These are phyloP conservation scores for Cynanchum wilfordii DNA, from an alignment of 257 asterid genomes.

Conservation along the genomic window DNA sequence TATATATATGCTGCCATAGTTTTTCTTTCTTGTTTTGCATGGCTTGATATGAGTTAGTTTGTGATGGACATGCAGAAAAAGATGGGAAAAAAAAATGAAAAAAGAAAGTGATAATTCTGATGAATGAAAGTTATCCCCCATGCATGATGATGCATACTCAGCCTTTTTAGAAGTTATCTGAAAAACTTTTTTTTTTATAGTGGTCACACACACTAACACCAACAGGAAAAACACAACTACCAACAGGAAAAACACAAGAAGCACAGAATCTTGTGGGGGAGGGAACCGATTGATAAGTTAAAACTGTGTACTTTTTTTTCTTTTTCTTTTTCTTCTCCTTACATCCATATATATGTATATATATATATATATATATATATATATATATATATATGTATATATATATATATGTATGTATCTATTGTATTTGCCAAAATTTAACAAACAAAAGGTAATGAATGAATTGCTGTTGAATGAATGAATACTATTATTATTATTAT, in stretches of 20 bases:
- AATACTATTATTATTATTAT: too few relatives aligned
- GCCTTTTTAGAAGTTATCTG: slow-evolving; percentile 9
- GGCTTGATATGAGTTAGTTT: slow-evolving; percentile 1
- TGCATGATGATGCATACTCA: neutral
- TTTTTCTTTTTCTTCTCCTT: neutral
- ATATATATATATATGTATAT: too few relatives aligned
- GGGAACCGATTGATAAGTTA: neutral
- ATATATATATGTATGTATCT: too few relatives aligned
- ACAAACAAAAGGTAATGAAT: slow-evolving; percentile 30
- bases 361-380: too few relatives aligned
- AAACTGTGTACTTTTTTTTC: slow-evolving; percentile 6
- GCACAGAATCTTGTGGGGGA: slow-evolving; percentile 19
- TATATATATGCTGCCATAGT: neutral
- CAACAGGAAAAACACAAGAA: slow-evolving; percentile 3
- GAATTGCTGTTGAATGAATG: slow-evolving; percentile 23
- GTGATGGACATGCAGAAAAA: slow-evolving; percentile 18
- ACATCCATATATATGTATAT: too few relatives aligned
- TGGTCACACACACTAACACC: slow-evolving; percentile 17
- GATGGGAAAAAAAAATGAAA: too few relatives aligned
- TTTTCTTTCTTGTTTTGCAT: slow-evolving; percentile 4
- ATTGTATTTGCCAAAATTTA: neutral
- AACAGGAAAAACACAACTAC: slow-evolving; percentile 11
- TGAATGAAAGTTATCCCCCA: slow-evolving; percentile 11
- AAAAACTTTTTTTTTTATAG: slow-evolving; percentile 12
- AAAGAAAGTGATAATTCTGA: slow-evolving; percentile 7